Evolutionary conservation across 176 grass and related monocot genomes (phyloP).

Genomic region (Raddia guianensis): DNA sequence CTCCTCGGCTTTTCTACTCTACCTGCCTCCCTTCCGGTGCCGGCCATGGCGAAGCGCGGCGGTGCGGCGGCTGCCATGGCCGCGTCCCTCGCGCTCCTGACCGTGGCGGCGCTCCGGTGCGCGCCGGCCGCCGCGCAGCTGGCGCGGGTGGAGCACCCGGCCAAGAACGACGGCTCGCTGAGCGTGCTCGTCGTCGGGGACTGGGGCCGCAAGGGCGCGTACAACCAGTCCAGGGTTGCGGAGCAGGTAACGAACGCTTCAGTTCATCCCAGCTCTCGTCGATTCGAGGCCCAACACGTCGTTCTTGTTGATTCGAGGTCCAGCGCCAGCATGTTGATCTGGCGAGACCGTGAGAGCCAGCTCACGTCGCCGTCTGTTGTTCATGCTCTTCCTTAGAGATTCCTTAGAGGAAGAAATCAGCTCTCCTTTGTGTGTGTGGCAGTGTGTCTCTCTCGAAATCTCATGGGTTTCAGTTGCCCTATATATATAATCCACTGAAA

Average conservation of each 20-base stretch:
- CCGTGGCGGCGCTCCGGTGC: conserved; percentile 31
- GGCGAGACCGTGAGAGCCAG: too few relatives aligned
- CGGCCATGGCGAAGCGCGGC: conserved; percentile 35
- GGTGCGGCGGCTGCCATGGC: not conserved
- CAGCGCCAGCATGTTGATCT: too few relatives aligned
- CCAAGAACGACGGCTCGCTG: conserved; percentile 58
- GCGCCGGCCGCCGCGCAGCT: conserved; percentile 46
- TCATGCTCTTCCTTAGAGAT: too few relatives aligned
- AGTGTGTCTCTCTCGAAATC: too few relatives aligned
- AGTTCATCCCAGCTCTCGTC: not conserved
- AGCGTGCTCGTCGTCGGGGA: conserved; percentile 83
- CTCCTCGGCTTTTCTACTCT: too few relatives aligned
- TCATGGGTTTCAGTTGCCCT: too few relatives aligned
- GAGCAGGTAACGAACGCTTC: conserved; percentile 51
- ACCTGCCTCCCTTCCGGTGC: not conserved
- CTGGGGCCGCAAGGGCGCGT: conserved; percentile 73
- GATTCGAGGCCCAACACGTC: not conserved
- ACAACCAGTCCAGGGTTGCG: conserved; percentile 78
- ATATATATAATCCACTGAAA: too few relatives aligned
- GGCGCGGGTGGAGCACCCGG: conserved; percentile 46
- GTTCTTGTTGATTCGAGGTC: not conserved
- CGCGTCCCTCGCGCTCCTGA: conserved; percentile 32
- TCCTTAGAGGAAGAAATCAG: too few relatives aligned
- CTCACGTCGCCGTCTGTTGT: too few relatives aligned
- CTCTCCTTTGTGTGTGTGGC: too few relatives aligned